A percentile compares a stretch with the other conserved stretches of the same genome.
Evolutionary conservation across 2,329 filamentous ascomycete genomes (phyloP).

Genomic region (Verticillium zaregamsianum): DNA sequence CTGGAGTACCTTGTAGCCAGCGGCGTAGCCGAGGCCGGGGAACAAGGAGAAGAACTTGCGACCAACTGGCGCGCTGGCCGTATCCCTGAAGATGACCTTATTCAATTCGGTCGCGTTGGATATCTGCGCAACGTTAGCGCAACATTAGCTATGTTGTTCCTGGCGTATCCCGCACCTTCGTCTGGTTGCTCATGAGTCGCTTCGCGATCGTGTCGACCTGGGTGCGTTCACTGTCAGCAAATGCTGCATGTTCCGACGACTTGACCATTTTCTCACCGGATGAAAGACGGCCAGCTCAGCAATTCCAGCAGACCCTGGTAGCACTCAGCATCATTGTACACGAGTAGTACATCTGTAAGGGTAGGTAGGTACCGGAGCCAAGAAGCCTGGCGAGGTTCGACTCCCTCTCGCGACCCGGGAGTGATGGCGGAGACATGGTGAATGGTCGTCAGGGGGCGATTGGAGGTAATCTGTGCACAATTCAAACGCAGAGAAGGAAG

Average conservation of each 20-base stretch:
- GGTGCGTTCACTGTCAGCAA: background rate
- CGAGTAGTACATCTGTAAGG: background rate
- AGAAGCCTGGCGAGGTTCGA: constrained; percentile 83
- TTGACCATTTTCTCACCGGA: constrained; percentile 49
- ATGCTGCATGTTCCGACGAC: background rate
- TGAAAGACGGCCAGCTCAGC: constrained; percentile 92
- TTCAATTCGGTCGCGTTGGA: constrained; percentile 82
- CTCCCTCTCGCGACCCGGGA: constrained; percentile 63
- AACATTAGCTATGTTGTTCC: constrained; percentile 79
- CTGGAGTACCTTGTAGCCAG: constrained; percentile 96
- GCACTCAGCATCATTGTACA: constrained; percentile 9
- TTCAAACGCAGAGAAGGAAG: too few species aligned
- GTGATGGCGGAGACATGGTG: constrained; percentile 56
- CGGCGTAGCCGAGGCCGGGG: constrained; percentile 93
- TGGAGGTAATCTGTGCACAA: background rate
- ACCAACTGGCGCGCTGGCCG: constrained; percentile 64
- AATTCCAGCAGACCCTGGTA: constrained; percentile 81
- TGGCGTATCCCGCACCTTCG: constrained; percentile 19
- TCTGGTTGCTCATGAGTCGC: constrained; percentile 97
- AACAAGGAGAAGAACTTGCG: constrained; percentile 93
- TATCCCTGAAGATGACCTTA: constrained; percentile 89
- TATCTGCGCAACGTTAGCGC: constrained; percentile 55
- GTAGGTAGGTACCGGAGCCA: constrained; percentile 68
- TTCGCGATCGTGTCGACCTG: constrained; percentile 98
- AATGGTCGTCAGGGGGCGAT: background rate